Conservation (phyloP, 495 filamentous ascomycete species). For the Tuber calosporum region DNA sequence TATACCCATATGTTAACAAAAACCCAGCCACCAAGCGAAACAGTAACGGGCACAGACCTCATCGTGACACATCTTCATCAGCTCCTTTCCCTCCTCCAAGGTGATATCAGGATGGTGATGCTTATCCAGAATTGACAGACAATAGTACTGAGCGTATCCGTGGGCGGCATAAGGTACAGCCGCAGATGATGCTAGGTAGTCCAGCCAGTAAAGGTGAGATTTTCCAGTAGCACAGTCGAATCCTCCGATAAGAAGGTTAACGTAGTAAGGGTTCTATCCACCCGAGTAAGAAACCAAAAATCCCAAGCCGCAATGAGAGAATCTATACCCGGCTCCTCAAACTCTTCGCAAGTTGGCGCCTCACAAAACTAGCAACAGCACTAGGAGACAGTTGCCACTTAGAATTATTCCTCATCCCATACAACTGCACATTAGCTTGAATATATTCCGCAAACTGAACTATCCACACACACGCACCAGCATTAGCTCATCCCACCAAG, state of each 20-base stretch:
- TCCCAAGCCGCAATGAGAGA: constrained; percentile 2
- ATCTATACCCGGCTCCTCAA: constrained; percentile 61
- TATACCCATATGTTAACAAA: constrained; percentile 18
- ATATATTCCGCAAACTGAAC: constrained; percentile 99
- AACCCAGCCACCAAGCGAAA: neutral
- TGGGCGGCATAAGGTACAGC: constrained; percentile 91
- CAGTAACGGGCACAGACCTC: constrained; percentile 49
- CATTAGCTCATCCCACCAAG: constrained; percentile 16
- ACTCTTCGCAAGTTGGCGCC: constrained; percentile 80
- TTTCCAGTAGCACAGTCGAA: constrained; percentile 79
- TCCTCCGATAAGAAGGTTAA: constrained; percentile 90
- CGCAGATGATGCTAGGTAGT: constrained; percentile 86
- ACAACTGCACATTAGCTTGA: constrained; percentile 95
- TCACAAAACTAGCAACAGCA: constrained; percentile 84
- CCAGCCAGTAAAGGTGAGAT: constrained; percentile 91
- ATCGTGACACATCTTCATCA: constrained; percentile 88
- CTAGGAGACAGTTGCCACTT: constrained; percentile 67
- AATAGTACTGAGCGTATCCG: constrained; percentile 87
- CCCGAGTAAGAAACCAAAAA: constrained; percentile 8
- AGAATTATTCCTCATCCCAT: constrained; percentile 93
- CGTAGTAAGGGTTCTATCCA: constrained; percentile 70
- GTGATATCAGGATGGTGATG: constrained; percentile 91
- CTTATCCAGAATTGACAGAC: constrained; percentile 87
- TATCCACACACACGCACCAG: constrained; percentile 45
- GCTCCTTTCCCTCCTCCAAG: constrained; percentile 71